A percentile compares a stretch with the other conserved stretches of the same genome.
Conservation (phyloP, 345 rosid genomes). For the Eucalyptus viminalis region DNA sequence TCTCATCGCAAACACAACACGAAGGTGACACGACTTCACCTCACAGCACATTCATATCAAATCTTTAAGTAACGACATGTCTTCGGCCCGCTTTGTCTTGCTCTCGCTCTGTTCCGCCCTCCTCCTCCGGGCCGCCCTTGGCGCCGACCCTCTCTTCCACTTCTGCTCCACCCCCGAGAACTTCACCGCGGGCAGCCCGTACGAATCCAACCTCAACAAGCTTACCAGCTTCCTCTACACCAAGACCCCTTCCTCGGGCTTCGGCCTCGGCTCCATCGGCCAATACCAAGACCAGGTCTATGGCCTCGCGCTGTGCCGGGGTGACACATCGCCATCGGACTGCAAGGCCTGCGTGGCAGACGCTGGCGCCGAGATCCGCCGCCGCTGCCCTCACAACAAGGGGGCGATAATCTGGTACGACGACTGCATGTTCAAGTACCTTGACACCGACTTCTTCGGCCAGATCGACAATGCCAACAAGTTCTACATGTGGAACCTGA, state of each 20-base stretch:
- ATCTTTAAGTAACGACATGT: neutral
- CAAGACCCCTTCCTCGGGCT: conserved; percentile 11
- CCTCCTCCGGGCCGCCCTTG: conserved; percentile 2
- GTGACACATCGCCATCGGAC: conserved; percentile 9
- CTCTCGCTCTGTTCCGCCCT: neutral
- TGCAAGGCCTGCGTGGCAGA: conserved; percentile 22
- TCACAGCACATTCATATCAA: neutral
- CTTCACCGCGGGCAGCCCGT: conserved; percentile 14
- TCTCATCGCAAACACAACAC: neutral
- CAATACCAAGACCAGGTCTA: neutral
- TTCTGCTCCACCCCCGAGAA: conserved; percentile 17
- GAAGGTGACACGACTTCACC: neutral
- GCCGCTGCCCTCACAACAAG: conserved; percentile 16
- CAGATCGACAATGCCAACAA: conserved; percentile 18
- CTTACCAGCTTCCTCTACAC: neutral
- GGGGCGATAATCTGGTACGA: conserved; percentile 37
- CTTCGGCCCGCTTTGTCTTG: neutral
- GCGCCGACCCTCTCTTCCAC: conserved; percentile 17
- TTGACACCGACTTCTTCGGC: conserved; percentile 18
- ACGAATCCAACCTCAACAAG: conserved; percentile 14
- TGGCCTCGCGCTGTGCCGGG: conserved; percentile 29
- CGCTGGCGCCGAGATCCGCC: conserved; percentile 9
- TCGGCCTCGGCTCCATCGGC: conserved; percentile 5
- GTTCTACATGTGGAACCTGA: conserved; percentile 23
- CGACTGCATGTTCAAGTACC: conserved; percentile 23